These are phyloP conservation scores for Picochlorum sp. DNA, from an alignment of 139 green algal species.

Conservation along the genomic window DNA sequence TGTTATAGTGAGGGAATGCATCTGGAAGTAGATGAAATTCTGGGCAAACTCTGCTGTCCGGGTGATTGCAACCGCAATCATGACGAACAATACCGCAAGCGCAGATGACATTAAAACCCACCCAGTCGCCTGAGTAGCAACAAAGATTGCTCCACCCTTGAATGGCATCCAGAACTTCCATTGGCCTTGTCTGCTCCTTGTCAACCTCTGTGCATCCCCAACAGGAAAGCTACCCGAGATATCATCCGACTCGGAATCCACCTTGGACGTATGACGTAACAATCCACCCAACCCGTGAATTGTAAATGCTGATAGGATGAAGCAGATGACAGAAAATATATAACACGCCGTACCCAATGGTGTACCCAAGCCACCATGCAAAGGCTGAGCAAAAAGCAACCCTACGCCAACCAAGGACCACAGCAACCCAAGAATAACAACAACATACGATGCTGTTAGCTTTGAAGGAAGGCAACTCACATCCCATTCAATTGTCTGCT, in stretches of 20 bases:
- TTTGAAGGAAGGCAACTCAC: slow-evolving; percentile 21
- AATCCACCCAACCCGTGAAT: slow-evolving; percentile 67
- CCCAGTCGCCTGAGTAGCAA: slow-evolving; percentile 58
- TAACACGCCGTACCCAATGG: not conserved
- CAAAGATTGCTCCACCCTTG: slow-evolving; percentile 58
- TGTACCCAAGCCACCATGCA: not conserved
- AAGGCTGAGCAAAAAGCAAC: slow-evolving; percentile 25
- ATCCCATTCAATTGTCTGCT: slow-evolving; percentile 10
- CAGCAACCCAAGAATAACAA: slow-evolving; percentile 36
- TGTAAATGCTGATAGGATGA: slow-evolving; percentile 58
- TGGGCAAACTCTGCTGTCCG: not conserved
- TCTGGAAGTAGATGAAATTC: slow-evolving; percentile 26
- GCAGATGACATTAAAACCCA: slow-evolving; percentile 65
- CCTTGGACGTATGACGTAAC: slow-evolving; percentile 23
- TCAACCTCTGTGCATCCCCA: not conserved
- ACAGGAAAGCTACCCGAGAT: not conserved
- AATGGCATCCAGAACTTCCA: slow-evolving; percentile 85
- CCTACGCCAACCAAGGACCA: slow-evolving; percentile 34
- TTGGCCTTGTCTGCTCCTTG: not conserved
- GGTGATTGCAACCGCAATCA: not conserved
- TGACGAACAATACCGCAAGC: slow-evolving; percentile 36
- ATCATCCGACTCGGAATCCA: not conserved
- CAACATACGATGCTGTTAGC: slow-evolving; percentile 14
- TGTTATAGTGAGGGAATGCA: slow-evolving; percentile 47
- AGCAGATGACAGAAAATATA: slow-evolving; percentile 35